These are phyloP conservation scores for Leishmania braziliensis DNA, from an alignment of 208 protist species.

Conservation along the genomic window DNA sequence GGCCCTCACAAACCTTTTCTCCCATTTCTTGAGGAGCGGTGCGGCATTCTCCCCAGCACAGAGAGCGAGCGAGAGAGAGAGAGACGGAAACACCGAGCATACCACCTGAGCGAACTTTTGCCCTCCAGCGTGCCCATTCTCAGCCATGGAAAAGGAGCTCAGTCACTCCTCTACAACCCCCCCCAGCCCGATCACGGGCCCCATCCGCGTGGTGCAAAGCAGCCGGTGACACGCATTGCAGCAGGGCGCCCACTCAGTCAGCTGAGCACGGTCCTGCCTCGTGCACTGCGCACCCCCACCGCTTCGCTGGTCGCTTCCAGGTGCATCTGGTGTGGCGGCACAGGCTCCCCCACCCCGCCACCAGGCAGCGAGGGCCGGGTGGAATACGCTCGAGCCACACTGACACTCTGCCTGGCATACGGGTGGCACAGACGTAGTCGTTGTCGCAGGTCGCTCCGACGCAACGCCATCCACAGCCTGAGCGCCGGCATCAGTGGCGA, in stretches of 20 bases:
- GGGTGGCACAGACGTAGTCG: neutral
- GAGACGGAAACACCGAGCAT: neutral
- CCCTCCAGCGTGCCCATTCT: no score
- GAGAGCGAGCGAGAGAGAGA: no score
- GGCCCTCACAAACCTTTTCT: neutral
- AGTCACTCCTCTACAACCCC: no score
- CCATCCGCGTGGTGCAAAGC: neutral
- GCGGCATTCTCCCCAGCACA: neutral
- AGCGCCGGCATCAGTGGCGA: neutral
- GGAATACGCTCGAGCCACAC: neutral
- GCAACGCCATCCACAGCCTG: neutral
- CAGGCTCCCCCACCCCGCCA: neutral
- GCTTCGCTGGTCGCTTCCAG: neutral
- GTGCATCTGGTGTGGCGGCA: neutral
- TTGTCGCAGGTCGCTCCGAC: neutral
- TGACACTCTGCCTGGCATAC: neutral
- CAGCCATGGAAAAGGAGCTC: no score
- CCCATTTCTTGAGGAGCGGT: neutral
- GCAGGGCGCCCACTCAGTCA: neutral
- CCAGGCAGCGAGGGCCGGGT: neutral
- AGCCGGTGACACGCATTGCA: neutral
- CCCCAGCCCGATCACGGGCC: neutral
- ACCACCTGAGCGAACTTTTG: no score
- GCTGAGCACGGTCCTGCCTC: neutral
- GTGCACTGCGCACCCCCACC: neutral